These are phyloP conservation scores for Boletus rufocinnamomeus DNA, from an alignment of 768 basidiomycete species.

Conservation along the genomic window DNA sequence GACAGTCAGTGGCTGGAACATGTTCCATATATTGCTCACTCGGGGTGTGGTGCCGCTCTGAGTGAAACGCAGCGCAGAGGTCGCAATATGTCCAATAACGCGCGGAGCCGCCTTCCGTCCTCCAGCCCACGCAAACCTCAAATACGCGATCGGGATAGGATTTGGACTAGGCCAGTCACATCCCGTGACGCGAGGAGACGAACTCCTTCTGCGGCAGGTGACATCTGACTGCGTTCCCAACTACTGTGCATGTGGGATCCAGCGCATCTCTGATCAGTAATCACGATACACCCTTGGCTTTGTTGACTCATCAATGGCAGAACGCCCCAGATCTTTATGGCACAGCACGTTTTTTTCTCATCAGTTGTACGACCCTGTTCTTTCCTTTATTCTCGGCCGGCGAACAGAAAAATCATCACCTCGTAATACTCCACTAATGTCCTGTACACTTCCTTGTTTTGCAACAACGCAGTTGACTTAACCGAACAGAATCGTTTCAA, in stretches of 20 bases:
- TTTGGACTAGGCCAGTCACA: constrained; percentile 26
- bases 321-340: not conserved
- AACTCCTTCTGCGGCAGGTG: constrained; percentile 37
- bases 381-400: constrained; percentile 7
- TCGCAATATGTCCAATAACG: constrained; percentile 17
- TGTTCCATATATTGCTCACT: constrained; percentile 4
- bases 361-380: constrained; percentile 16
- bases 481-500: not conserved
- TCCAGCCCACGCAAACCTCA: constrained; percentile 23
- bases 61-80: constrained; percentile 7
- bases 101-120: constrained; percentile 18
- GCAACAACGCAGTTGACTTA: constrained; percentile 3
- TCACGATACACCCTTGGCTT: constrained; percentile 6
- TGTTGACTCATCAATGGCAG: constrained; percentile 6
- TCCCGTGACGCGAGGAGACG: constrained; percentile 32
- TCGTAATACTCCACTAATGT: constrained; percentile 13
- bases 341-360: constrained; percentile 20
- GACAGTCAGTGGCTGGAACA: constrained; percentile 10
- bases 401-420: not conserved
- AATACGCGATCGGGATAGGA: constrained; percentile 24
- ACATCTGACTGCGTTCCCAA: constrained; percentile 23
- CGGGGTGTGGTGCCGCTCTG: constrained; percentile 1
- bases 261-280: constrained; percentile 15
- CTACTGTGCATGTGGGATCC: constrained; percentile 12
- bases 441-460: constrained; percentile 13